phyloP scores from a whole-genome alignment of 2,329 filamentous ascomycete species.

The Mycosphaerella arachidis region DNA sequence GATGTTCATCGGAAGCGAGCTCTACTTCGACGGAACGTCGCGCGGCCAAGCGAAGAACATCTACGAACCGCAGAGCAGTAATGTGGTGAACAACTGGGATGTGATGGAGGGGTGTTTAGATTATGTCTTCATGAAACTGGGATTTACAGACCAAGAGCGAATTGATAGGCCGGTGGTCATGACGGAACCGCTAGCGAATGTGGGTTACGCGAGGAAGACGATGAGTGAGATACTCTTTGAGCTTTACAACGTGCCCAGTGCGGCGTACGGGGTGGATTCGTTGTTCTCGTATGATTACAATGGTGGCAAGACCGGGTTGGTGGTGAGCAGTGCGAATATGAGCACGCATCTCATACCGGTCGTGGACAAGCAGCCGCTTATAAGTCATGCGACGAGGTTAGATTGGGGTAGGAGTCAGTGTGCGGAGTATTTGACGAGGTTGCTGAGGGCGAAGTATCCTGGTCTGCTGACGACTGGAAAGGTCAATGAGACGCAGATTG shows the following conservation, averaged over 20 bases:
- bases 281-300: slow-evolving; percentile 96
- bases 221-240: slow-evolving; percentile 99
- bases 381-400: slow-evolving; percentile 78
- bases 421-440: slow-evolving; percentile 84
- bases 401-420: slow-evolving; percentile 94
- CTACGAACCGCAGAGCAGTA: slow-evolving; percentile 77
- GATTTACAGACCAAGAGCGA: slow-evolving; percentile 72
- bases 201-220: slow-evolving; percentile 71
- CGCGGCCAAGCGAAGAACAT: slow-evolving; percentile 84
- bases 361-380: slow-evolving; percentile 75
- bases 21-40: slow-evolving; percentile 90
- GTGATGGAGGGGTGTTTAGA: slow-evolving; percentile 92
- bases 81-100: slow-evolving; percentile 95
- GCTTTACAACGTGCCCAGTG: slow-evolving; percentile 83
- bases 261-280: slow-evolving; percentile 93
- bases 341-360: slow-evolving; percentile 95
- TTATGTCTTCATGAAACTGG: slow-evolving; percentile 90
- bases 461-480: slow-evolving; percentile 65
- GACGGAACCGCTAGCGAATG: slow-evolving; percentile 90
- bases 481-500: slow-evolving; percentile 78
- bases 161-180: slow-evolving; percentile 87
- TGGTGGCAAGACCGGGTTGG: slow-evolving; percentile 76
- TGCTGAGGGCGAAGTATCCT: slow-evolving; percentile 87
- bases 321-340: slow-evolving; percentile 87
- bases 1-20: slow-evolving; percentile 86